Percentiles rank a stretch among this genome's conserved stretches.
phyloP scores from a whole-genome alignment of 2,329 filamentous ascomycete genomes.

The Exserohilum turcica region DNA sequence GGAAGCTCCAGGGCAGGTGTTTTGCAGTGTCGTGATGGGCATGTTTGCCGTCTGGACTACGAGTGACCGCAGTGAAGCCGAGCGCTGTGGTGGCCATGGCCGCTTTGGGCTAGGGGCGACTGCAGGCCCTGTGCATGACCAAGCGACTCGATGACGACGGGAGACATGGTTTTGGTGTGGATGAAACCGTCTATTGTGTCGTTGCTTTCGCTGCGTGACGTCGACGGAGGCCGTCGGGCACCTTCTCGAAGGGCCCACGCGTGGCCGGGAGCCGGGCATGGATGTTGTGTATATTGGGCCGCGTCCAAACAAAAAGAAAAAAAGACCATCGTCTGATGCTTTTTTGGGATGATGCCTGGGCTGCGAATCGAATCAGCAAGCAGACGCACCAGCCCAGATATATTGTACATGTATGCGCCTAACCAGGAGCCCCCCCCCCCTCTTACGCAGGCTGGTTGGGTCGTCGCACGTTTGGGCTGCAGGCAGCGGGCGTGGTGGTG shows the following conservation, averaged over 20 bases:
- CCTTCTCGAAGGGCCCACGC: neutral
- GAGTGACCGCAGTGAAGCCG: neutral
- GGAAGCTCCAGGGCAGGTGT: neutral
- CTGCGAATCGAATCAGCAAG: neutral
- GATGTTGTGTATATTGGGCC: neutral
- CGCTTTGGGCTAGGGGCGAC: too few species aligned
- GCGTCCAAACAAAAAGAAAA: neutral
- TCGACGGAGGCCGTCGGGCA: neutral
- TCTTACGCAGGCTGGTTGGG: constrained; percentile 4
- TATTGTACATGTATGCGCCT: neutral
- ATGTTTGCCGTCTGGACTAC: neutral
- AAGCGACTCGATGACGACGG: neutral
- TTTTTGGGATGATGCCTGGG: neutral
- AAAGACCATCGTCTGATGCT: constrained; percentile 1
- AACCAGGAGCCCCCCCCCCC: constrained; percentile 6
- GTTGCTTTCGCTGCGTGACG: neutral
- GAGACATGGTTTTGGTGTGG: neutral
- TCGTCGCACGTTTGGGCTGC: constrained; percentile 6
- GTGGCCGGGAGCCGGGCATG: neutral
- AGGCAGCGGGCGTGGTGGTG: neutral
- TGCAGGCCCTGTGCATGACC: too few species aligned
- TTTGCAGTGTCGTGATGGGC: neutral
- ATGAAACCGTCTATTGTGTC: neutral
- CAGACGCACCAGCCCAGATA: neutral
- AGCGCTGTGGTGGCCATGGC: neutral